Conservation (phyloP, 768 basidiomycete species). For the Austroboletus eburneus region DNA sequence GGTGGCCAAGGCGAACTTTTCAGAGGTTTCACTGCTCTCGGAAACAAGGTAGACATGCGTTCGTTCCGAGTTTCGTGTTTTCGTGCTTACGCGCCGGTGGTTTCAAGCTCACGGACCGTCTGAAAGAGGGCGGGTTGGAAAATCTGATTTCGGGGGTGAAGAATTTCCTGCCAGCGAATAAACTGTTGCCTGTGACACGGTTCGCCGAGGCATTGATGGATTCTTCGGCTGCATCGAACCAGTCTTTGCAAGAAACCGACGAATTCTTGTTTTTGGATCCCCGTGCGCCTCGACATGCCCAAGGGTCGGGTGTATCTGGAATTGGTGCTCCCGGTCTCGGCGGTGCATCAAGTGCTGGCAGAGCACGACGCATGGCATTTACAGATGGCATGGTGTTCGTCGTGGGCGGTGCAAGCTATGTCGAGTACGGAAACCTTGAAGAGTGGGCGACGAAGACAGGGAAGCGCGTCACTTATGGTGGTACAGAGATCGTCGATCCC, state of each 20-base stretch:
- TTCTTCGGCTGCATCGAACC: constrained; percentile 87
- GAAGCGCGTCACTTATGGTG: constrained; percentile 88
- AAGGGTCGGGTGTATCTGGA: constrained; percentile 46
- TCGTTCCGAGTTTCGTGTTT: not conserved
- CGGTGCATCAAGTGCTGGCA: constrained; percentile 31
- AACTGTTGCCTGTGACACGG: constrained; percentile 88
- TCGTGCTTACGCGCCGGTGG: not conserved
- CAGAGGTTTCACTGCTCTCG: constrained; percentile 88
- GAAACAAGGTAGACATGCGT: constrained; percentile 64
- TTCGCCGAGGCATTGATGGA: constrained; percentile 97
- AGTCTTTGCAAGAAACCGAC: constrained; percentile 94
- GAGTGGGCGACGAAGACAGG: constrained; percentile 87
- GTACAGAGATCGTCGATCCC: constrained; percentile 92
- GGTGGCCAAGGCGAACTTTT: constrained; percentile 83
- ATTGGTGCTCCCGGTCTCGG: constrained; percentile 40
- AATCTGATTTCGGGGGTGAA: constrained; percentile 97
- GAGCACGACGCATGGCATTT: constrained; percentile 67
- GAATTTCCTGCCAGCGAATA: constrained; percentile 94
- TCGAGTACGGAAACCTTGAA: constrained; percentile 94
- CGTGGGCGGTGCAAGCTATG: constrained; percentile 95
- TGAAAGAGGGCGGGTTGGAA: constrained; percentile 95
- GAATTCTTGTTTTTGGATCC: constrained; percentile 95
- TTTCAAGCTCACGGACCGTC: constrained; percentile 78
- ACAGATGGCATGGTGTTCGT: constrained; percentile 88
- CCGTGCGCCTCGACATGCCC: constrained; percentile 60